A percentile compares a stretch with the other conserved stretches of the same genome.
These are phyloP conservation scores for Metarhizium brunneum DNA, from an alignment of 2,329 filamentous ascomycete genomes.

Conservation along the genomic window DNA sequence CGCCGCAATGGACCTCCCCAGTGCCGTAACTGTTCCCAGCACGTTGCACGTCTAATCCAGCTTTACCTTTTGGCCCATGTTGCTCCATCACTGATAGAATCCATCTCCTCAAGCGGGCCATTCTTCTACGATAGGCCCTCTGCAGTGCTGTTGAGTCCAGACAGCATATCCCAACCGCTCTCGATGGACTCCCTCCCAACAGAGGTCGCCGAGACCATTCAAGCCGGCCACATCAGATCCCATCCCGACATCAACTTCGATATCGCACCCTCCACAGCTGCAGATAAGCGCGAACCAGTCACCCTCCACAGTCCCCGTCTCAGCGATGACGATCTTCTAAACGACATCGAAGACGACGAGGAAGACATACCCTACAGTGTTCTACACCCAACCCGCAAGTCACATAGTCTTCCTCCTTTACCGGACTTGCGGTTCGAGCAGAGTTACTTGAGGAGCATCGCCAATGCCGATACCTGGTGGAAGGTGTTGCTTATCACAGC, in stretches of 20 bases:
- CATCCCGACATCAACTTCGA: constrained; percentile 66
- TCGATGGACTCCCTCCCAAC: constrained; percentile 51
- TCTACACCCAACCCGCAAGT: constrained; percentile 42
- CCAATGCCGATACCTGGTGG: constrained; percentile 69
- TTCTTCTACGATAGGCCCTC: neutral
- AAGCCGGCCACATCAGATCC: constrained; percentile 68
- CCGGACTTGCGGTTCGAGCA: constrained; percentile 95
- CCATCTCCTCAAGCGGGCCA: neutral
- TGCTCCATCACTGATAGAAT: neutral
- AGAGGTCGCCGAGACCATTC: constrained; percentile 69
- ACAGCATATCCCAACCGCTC: constrained; percentile 19
- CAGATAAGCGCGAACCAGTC: constrained; percentile 41
- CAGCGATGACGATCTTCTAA: constrained; percentile 18
- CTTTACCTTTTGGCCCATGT: neutral
- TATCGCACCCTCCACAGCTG: constrained; percentile 69
- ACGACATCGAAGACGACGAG: constrained; percentile 41
- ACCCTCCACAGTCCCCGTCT: constrained; percentile 14
- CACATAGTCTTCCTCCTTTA: constrained; percentile 48
- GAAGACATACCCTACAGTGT: constrained; percentile 63
- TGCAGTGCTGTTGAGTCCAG: too few species aligned
- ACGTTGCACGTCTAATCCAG: neutral
- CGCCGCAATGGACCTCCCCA: neutral
- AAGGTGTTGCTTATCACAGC: constrained; percentile 75
- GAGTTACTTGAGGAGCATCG: constrained; percentile 89
- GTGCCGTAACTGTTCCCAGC: neutral